These are phyloP conservation scores for Xenosphaeropsis pyriputrescens DNA, from an alignment of 2,329 filamentous ascomycete species.

Conservation along the genomic window DNA sequence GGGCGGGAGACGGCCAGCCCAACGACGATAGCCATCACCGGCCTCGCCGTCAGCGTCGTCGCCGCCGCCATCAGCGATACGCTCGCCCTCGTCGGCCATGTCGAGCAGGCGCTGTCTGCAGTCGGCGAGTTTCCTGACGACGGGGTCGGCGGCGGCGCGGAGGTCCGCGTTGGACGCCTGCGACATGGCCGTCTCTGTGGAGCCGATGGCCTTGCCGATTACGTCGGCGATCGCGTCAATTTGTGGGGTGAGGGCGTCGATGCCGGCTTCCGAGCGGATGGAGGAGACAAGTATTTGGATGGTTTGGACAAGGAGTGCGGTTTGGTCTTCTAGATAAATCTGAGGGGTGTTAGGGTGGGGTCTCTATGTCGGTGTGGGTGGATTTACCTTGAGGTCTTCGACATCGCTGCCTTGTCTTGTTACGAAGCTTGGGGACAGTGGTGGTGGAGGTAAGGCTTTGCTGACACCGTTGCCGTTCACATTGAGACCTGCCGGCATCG, in stretches of 20 bases:
- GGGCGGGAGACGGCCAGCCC: conserved; percentile 60
- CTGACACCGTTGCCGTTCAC: conserved; percentile 4
- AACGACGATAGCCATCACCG: conserved; percentile 41
- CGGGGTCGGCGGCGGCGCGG: conserved; percentile 30
- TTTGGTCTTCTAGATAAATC: conserved; percentile 75
- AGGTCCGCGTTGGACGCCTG: conserved; percentile 35
- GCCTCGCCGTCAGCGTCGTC: conserved; percentile 35
- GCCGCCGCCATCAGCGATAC: conserved; percentile 37
- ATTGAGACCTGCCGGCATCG: conserved; percentile 8
- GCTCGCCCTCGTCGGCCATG: conserved; percentile 43
- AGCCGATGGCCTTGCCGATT: conserved; percentile 53
- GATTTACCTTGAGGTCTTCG: conserved; percentile 43
- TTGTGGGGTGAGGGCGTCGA: conserved; percentile 52
- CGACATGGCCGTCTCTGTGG: conserved; percentile 41
- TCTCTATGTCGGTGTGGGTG: not conserved
- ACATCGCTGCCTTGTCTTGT: conserved; percentile 30
- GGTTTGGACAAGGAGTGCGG: conserved; percentile 60
- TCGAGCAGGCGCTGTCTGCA: conserved; percentile 53
- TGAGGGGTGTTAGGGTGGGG: conserved; percentile 18
- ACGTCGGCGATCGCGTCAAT: conserved; percentile 57
- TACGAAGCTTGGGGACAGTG: conserved; percentile 23
- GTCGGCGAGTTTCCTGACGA: conserved; percentile 40
- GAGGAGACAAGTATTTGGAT: conserved; percentile 69
- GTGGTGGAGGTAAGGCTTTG: conserved; percentile 11
- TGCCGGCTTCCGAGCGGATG: conserved; percentile 49